Evolutionary conservation across 805 yeast species (phyloP).

Genomic region (Wickerhamomyces ciferrii): DNA sequence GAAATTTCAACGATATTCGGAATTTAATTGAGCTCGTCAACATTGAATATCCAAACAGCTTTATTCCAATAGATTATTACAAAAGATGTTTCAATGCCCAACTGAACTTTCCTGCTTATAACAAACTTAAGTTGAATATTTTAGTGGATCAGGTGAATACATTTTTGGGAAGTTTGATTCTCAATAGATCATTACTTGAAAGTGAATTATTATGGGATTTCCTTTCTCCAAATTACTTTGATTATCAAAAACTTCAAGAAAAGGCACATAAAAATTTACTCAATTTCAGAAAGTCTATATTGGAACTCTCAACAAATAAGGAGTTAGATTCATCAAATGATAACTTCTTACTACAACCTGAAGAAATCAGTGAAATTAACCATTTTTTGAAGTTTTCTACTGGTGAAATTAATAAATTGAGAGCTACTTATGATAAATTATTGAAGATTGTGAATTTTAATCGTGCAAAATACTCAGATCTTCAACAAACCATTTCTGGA

Average conservation of each 20-base stretch:
- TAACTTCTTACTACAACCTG: constrained; percentile 23
- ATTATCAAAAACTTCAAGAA: constrained; percentile 29
- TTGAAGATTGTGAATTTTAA: constrained; percentile 30
- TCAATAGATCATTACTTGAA: constrained; percentile 29
- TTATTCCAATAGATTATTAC: constrained; percentile 23
- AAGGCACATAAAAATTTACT: constrained; percentile 21
- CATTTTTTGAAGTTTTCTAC: constrained; percentile 42
- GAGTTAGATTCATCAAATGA: constrained; percentile 2
- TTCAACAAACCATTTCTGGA: constrained; percentile 11
- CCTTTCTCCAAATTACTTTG: constrained; percentile 24
- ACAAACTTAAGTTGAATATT: constrained; percentile 43
- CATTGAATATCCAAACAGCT: constrained; percentile 29
- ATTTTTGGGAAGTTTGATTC: constrained; percentile 36
- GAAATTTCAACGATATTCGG: constrained; percentile 25
- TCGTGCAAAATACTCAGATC: constrained; percentile 14
- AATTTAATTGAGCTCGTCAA: constrained; percentile 29
- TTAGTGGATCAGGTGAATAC: constrained; percentile 43
- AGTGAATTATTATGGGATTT: constrained; percentile 40
- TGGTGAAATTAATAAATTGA: constrained; percentile 33
- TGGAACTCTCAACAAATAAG: background rate
- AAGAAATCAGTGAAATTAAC: constrained; percentile 39
- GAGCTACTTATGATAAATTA: constrained; percentile 25
- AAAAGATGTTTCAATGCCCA: constrained; percentile 14
- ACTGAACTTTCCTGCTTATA: constrained; percentile 22
- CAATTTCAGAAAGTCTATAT: constrained; percentile 24